Evolutionary conservation across 805 yeast species (phyloP).

Genomic region (Lipomyces mesembrius): DNA sequence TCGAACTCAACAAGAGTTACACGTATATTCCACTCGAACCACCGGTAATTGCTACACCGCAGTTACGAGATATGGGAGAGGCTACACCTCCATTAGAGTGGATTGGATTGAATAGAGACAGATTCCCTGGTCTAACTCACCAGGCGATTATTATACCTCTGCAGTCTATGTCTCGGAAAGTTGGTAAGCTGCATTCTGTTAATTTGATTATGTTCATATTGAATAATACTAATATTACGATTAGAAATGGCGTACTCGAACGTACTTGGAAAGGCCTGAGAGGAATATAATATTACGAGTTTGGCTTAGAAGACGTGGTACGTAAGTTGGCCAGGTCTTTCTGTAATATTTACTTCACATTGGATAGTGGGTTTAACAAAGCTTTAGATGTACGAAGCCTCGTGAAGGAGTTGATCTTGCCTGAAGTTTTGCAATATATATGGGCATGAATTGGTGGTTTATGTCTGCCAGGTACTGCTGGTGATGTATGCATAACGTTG

Average conservation of each 20-base stretch:
- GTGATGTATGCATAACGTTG: neutral
- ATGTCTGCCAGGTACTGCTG: neutral
- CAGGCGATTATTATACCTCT: constrained; percentile 73
- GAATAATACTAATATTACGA: neutral
- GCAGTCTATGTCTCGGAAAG: constrained; percentile 73
- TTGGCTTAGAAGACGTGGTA: neutral
- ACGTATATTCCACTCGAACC: constrained; percentile 67
- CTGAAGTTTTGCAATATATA: neutral
- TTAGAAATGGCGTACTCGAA: constrained; percentile 52
- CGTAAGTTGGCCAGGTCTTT: neutral
- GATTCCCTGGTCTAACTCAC: constrained; percentile 85
- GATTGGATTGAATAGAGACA: constrained; percentile 90
- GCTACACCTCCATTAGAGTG: constrained; percentile 98
- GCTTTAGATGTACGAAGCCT: neutral
- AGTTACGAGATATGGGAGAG: constrained; percentile 85
- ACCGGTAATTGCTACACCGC: constrained; percentile 88
- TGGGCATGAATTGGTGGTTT: neutral
- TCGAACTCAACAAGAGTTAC: constrained; percentile 52
- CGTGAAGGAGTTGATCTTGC: neutral
- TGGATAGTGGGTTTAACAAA: neutral
- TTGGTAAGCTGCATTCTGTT: constrained; percentile 46
- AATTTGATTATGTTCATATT: neutral
- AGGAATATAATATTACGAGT: no score
- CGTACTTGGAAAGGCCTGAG: constrained; percentile 49
- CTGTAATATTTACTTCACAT: neutral